Conservation (phyloP, 2,329 filamentous ascomycete genomes). For the Sphaceloma murrayae region DNA sequence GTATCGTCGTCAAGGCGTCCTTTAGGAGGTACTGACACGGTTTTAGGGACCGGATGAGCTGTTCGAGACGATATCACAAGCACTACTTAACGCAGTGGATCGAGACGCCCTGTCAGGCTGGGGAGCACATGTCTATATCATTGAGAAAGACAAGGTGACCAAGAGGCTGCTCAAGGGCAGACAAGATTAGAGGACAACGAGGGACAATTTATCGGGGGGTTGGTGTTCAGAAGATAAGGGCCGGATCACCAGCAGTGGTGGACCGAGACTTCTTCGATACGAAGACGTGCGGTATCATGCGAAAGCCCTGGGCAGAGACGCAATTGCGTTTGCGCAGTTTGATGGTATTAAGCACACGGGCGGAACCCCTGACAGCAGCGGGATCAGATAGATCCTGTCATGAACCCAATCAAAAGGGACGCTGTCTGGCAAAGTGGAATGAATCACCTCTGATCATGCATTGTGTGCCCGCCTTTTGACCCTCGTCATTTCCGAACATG, state of each 20-base stretch:
- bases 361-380: too few species aligned
- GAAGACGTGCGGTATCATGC: too few species aligned
- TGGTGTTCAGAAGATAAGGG: background rate
- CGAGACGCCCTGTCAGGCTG: constrained; percentile 93
- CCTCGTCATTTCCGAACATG: too few species aligned
- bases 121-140: constrained; percentile 98
- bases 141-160: constrained; percentile 99
- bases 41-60: constrained; percentile 75
- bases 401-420: too few species aligned
- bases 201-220: background rate
- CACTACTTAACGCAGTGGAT: constrained; percentile 89
- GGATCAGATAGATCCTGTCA: too few species aligned
- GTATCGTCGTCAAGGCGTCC: constrained; percentile 27
- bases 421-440: too few species aligned
- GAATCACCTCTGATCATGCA: too few species aligned
- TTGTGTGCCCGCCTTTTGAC: too few species aligned
- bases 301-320: too few species aligned
- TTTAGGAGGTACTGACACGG: constrained; percentile 11
- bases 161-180: constrained; percentile 96
- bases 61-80: constrained; percentile 96
- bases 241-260: background rate
- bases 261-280: too few species aligned
- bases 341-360: too few species aligned
- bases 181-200: constrained; percentile 53
- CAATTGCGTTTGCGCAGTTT: too few species aligned